phyloP scores from a whole-genome alignment of 768 basidiomycete species.

The Piloderma croceum region DNA sequence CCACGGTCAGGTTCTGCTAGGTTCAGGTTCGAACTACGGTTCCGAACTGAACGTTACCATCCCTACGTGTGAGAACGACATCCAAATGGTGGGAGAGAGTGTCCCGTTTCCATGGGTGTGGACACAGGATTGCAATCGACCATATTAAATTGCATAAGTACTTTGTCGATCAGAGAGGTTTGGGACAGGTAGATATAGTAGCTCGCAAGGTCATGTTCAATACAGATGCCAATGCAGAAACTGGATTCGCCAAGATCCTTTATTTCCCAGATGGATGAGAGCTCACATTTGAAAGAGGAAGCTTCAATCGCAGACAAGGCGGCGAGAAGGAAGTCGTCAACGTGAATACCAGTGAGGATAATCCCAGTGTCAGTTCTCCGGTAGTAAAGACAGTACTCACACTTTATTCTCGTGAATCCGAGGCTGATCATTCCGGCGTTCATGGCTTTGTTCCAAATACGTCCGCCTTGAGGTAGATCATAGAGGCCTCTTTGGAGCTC shows the following conservation, averaged over 20 bases:
- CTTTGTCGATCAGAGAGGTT: too few relatives aligned
- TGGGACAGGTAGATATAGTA: too few relatives aligned
- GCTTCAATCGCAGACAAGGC: too few relatives aligned
- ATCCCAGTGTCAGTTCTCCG: neutral
- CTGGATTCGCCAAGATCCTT: slow-evolving; percentile 18
- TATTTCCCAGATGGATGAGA: slow-evolving; percentile 18
- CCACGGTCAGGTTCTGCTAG: too few relatives aligned
- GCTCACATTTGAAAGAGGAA: slow-evolving; percentile 16
- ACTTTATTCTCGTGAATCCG: slow-evolving; percentile 13
- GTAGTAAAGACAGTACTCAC: slow-evolving; percentile 17
- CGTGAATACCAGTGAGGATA: slow-evolving; percentile 13
- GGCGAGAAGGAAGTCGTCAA: slow-evolving; percentile 16
- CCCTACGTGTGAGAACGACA: too few relatives aligned
- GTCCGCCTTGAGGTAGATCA: slow-evolving; percentile 34
- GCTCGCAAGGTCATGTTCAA: slow-evolving; percentile 17
- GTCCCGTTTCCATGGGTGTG: too few relatives aligned
- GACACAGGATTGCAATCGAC: too few relatives aligned
- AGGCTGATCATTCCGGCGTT: slow-evolving; percentile 15
- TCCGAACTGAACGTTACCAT: too few relatives aligned
- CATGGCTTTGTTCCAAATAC: slow-evolving; percentile 29
- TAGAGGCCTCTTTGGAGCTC: slow-evolving; percentile 24
- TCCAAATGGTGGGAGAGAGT: too few relatives aligned
- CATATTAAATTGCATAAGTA: too few relatives aligned
- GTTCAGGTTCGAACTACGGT: too few relatives aligned
- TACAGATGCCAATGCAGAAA: slow-evolving; percentile 21